Conservation (phyloP, 2,329 filamentous ascomycete species). For the Phialemonium atrogriseum region DNA sequence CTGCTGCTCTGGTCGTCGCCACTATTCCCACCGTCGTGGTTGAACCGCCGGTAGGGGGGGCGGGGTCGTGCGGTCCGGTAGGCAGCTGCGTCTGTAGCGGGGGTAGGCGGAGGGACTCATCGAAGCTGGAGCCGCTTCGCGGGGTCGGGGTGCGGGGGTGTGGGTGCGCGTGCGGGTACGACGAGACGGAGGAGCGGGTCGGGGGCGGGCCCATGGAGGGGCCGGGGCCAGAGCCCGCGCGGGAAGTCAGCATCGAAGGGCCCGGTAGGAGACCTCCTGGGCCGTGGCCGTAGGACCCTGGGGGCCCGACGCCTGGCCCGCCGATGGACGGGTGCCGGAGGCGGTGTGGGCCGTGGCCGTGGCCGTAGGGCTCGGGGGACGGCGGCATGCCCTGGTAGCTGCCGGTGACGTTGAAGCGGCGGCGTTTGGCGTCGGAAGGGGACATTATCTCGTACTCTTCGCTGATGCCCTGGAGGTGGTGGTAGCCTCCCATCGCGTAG, state of each 20-base stretch:
- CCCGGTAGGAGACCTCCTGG: constrained; percentile 7
- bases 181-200: too few species aligned
- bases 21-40: too few species aligned
- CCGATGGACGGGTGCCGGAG: constrained; percentile 7
- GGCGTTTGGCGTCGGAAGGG: constrained; percentile 25
- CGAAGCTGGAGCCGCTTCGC: constrained; percentile 43
- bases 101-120: constrained; percentile 45
- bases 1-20: not conserved
- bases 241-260: constrained; percentile 4
- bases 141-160: too few species aligned
- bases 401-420: constrained; percentile 20
- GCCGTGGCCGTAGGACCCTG: not conserved
- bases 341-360: constrained; percentile 5
- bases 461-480: constrained; percentile 28
- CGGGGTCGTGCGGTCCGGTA: constrained; percentile 12
- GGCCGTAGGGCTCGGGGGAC: constrained; percentile 3
- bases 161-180: constrained; percentile 2
- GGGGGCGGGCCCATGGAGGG: too few species aligned
- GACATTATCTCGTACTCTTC: constrained; percentile 27
- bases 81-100: constrained; percentile 39
- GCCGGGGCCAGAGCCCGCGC: not conserved
- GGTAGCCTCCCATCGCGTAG: too few species aligned
- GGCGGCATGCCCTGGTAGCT: constrained; percentile 10
- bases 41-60: too few species aligned
- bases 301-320: not conserved